Base-by-base conservation (phyloP, 176 grass and related monocot species). In the Eleusine coracana region DNA sequence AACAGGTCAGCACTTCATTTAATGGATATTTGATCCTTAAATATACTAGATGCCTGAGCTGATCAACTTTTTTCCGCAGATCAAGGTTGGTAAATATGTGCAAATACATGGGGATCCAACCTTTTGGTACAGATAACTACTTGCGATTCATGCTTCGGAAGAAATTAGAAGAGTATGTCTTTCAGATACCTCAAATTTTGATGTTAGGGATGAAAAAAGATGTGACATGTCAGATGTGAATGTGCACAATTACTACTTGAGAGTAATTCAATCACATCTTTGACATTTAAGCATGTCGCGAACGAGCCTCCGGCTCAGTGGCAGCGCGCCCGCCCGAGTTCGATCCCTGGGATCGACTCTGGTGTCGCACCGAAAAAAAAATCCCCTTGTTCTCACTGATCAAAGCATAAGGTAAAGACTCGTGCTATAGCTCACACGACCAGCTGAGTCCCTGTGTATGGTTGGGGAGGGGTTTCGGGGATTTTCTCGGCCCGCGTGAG, bases 51-150 rank as follows among this genome's bases (percentile, higher is more conserved):
- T 83, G 34, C 21, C 83, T 81, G 17, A 71, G 36, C 13, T 16
- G 14, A 66, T 42, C 16, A 54, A 6, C 63, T 86, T 82, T 87
- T 12, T 58, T 65, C 41, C 82, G 64, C 91, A 98, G 96, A 92
- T 85, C 96, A 40, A 77, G 96, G 28, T 79, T 98, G 77, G 89
- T 98, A 20, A 98, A 98, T 83, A 98, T 98, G 96, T 98, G 96
- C 74, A 98, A 98, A 84, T 98, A 98, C 83, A 95, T 98, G 92
- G 92, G 96, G 65, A 98, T 95, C 28, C 85, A 94, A 70, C 92
- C 92, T 74, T 95, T 91, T 71, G 92, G 96, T 80, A 95, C 92
- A 75, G 96, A 98, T 51, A 89, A 98, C 88, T 98, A 95, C 83
- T 79, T 98, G 73, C 70, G 87, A 23, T 98, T 93, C 80, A 98